Percentiles rank a stretch among this genome's conserved stretches.
Conservation (phyloP, 371 early-diverging fungal genomes). For the Batrachochytrium dendrobatidis region DNA sequence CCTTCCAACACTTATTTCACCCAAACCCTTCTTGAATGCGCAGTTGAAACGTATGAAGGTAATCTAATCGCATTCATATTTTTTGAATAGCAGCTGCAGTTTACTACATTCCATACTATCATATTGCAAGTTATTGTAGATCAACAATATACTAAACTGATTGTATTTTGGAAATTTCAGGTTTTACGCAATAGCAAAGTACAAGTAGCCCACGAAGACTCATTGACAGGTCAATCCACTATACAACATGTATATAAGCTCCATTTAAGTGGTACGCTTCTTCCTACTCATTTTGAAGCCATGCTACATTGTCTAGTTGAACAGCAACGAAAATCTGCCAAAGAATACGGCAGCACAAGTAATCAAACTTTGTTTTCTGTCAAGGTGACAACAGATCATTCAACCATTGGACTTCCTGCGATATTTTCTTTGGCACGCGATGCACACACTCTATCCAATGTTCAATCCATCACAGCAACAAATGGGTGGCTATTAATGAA, state of each 20-base stretch:
- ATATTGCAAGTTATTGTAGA: too few relatives aligned
- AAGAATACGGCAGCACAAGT: too few relatives aligned
- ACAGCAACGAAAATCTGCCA: slow-evolving; percentile 3
- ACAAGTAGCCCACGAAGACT: neutral
- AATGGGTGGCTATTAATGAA: neutral
- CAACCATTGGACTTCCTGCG: neutral
- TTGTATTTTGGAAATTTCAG: too few relatives aligned
- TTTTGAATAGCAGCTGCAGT: too few relatives aligned
- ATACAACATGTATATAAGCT: neutral
- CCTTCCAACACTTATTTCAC: slow-evolving; percentile 10
- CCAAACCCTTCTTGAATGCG: slow-evolving; percentile 14
- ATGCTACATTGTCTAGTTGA: neutral
- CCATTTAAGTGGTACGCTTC: neutral
- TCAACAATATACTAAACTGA: too few relatives aligned
- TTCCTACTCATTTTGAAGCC: neutral
- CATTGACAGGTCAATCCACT: neutral
- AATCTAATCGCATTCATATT: too few relatives aligned
- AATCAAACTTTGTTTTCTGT: neutral
- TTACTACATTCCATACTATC: too few relatives aligned
- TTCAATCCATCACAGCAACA: neutral
- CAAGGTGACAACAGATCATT: neutral
- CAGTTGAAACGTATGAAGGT: slow-evolving; percentile 13
- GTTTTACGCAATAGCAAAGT: neutral
- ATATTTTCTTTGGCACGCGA: neutral
- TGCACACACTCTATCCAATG: neutral